Base-by-base conservation (phyloP, 768 basidiomycete species). In the Coprinopsis cinerea region DNA sequence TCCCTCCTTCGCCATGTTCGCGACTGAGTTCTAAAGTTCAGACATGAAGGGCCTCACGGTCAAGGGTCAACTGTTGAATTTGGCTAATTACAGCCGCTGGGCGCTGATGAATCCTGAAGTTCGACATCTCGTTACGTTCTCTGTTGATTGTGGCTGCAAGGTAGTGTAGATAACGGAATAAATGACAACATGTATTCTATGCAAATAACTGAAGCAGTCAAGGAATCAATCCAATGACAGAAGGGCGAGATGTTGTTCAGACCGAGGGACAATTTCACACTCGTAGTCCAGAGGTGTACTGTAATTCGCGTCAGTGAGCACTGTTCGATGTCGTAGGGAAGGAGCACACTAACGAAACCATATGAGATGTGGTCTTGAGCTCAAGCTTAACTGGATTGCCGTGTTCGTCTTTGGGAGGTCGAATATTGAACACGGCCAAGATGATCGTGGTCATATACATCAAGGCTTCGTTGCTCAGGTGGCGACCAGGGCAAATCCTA, bases 401-500 rank as follows among this genome's bases (percentile, higher is more conserved):
- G 26, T 42, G 11, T 27, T 57, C 55, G 23, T 59, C 58, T 28
- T 55, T 45, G 4, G 52, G 48, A 17, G 60, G 60, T 4, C 35
- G 27, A 34, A 59, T 48, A 37, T 59, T 49, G 42, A 48, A 61
- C 10, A 54, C 48, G 1, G 60, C 37, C 17, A 61, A 36, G 10
- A 56, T 34, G 23, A 53, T 52, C 9, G 60, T 51, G 11, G 55
- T 46, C 26, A 59, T 37, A 10, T 51, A 52, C 42, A 47, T 56
- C 11, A 60, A 44, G 5, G 49, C 48, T 10, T 56, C 48, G 28
- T 55, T 34, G 17, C 53, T 53, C 22, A 61, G 44, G 41, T 53
- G 56, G 6, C 57, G 53, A 9, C 60, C 60, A 13, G 60, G 58
- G 32, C 57, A 61, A 9, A 57, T 56, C 23, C 51, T 52, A 36